Evolutionary conservation across 148 eudicot species (phyloP).

Genomic region (Nyssa sinensis): DNA sequence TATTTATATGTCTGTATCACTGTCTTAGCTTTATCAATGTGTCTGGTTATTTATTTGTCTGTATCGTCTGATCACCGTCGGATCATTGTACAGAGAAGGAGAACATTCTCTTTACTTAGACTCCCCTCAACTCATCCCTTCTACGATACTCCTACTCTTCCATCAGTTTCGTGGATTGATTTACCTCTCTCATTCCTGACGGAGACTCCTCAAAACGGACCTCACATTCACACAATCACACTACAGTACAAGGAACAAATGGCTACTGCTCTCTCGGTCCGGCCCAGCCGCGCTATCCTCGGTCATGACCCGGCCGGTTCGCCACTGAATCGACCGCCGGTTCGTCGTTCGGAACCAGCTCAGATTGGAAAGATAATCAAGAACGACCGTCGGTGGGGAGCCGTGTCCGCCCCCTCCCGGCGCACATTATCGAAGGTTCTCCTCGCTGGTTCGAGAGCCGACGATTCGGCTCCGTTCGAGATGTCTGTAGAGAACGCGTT

Average conservation of each 20-base stretch:
- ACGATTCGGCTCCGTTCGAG: slow-evolving; percentile 74
- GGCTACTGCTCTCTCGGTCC: slow-evolving; percentile 62
- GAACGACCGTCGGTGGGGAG: slow-evolving; percentile 2
- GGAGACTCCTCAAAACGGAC: too few relatives aligned
- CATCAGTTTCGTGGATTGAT: too few relatives aligned
- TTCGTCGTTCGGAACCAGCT: too few relatives aligned
- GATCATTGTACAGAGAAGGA: too few relatives aligned
- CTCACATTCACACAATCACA: slow-evolving; percentile 1
- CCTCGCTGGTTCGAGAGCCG: slow-evolving; percentile 62
- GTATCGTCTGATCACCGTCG: too few relatives aligned
- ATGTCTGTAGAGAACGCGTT: slow-evolving; percentile 88
- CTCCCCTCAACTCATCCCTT: too few relatives aligned
- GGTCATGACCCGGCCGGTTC: slow-evolving; percentile 19
- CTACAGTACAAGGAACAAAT: slow-evolving; percentile 17
- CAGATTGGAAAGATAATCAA: slow-evolving; percentile 21
- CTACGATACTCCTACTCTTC: too few relatives aligned
- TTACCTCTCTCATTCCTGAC: background rate
- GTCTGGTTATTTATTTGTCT: too few relatives aligned
- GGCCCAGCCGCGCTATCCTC: slow-evolving; percentile 44
- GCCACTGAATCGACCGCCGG: too few relatives aligned
- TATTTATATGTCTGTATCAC: too few relatives aligned
- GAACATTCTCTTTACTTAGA: too few relatives aligned
- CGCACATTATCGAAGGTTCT: slow-evolving; percentile 14
- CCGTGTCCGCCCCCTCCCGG: slow-evolving; percentile 25
- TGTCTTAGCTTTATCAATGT: too few relatives aligned